Percentiles rank a stretch among this genome's conserved stretches.
These are phyloP conservation scores for Astrothelium macrocarpum DNA, from an alignment of 495 filamentous ascomycete species.

Conservation along the genomic window DNA sequence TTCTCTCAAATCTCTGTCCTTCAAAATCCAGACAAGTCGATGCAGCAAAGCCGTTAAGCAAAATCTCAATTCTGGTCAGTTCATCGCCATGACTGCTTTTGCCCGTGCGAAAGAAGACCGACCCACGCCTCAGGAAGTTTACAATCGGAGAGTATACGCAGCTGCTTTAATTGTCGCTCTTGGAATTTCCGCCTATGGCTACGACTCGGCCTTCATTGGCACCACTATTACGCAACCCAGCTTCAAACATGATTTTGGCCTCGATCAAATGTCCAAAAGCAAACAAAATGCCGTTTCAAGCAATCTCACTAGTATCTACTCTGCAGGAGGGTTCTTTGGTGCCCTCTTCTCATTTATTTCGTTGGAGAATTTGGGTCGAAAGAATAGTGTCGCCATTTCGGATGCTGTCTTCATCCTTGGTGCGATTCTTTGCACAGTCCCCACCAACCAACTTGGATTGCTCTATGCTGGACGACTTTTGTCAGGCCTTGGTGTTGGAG, in stretches of 20 bases:
- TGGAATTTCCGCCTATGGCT: constrained; percentile 23
- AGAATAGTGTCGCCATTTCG: constrained; percentile 23
- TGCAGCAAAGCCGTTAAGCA: neutral
- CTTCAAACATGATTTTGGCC: constrained; percentile 29
- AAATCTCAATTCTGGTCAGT: too few species aligned
- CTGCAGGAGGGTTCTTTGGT: constrained; percentile 28
- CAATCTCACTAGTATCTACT: constrained; percentile 29
- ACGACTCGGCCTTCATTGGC: constrained; percentile 28
- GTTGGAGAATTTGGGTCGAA: constrained; percentile 27
- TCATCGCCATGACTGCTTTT: constrained; percentile 20
- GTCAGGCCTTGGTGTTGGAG: constrained; percentile 25
- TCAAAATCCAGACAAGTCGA: too few species aligned
- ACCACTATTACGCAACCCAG: constrained; percentile 25
- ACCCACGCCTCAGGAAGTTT: constrained; percentile 30
- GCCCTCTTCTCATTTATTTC: constrained; percentile 31
- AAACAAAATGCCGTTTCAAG: constrained; percentile 26
- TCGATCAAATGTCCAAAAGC: constrained; percentile 20
- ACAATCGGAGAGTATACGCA: constrained; percentile 26
- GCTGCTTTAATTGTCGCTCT: constrained; percentile 22
- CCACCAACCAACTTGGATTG: constrained; percentile 18
- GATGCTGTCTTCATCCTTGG: constrained; percentile 24
- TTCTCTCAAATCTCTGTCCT: too few species aligned
- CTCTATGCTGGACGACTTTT: constrained; percentile 26
- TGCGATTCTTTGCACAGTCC: constrained; percentile 22
- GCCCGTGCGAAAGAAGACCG: constrained; percentile 30